phyloP scores from a whole-genome alignment of 768 basidiomycete species.

The Naganishia vishniacii region DNA sequence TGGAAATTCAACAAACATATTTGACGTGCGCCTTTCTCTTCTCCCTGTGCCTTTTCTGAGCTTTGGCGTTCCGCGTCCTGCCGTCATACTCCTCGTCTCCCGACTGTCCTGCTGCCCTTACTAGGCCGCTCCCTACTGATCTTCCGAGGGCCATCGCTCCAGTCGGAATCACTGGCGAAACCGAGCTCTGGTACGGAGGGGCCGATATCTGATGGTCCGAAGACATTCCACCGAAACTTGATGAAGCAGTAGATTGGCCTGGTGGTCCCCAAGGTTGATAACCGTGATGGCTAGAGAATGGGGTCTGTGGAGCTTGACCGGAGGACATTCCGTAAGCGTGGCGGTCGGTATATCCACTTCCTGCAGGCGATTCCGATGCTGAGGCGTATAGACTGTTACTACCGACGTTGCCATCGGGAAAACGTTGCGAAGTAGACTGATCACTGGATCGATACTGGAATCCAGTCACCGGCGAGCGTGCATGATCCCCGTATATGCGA shows the following conservation, averaged over 20 bases:
- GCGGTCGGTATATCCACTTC: background rate
- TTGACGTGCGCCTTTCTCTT: constrained; percentile 45
- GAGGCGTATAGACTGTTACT: background rate
- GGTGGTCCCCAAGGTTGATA: background rate
- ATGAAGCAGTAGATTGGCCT: background rate
- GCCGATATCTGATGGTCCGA: background rate
- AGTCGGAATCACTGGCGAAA: constrained; percentile 10
- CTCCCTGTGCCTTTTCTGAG: constrained; percentile 45
- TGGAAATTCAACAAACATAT: constrained; percentile 33
- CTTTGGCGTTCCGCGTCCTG: constrained; percentile 44
- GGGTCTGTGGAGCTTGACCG: background rate
- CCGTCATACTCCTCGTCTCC: constrained; percentile 38
- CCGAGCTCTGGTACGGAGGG: background rate
- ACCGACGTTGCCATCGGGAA: background rate
- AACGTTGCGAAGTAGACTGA: background rate
- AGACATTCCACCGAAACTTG: background rate
- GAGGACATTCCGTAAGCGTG: background rate
- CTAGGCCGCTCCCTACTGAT: background rate
- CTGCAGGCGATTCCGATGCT: background rate
- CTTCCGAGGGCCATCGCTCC: background rate
- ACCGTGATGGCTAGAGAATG: background rate
- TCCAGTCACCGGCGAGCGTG: background rate
- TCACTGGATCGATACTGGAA: background rate
- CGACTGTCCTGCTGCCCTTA: background rate
- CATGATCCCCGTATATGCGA: background rate